phyloP scores from a whole-genome alignment of 306 rosid species.

The Urtica urens region DNA sequence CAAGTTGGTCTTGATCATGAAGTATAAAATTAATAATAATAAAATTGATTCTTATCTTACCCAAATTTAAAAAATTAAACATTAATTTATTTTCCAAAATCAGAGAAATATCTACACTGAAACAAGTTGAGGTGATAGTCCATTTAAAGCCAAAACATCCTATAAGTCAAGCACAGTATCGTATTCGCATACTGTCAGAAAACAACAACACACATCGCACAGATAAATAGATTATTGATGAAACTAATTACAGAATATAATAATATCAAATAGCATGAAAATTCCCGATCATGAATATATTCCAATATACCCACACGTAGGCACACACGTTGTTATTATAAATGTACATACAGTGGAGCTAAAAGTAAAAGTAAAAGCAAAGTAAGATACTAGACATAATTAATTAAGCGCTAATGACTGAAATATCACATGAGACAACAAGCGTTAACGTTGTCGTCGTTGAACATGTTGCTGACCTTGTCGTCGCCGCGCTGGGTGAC shows the following conservation, averaged over 20 bases:
- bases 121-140: not conserved
- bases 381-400: not conserved
- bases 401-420: too few species aligned
- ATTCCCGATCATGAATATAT: too few species aligned
- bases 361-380: not conserved
- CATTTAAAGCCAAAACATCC: not conserved
- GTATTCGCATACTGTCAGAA: not conserved
- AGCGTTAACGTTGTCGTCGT: slow-evolving; percentile 85
- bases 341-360: too few species aligned
- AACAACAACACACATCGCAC: slow-evolving; percentile 2
- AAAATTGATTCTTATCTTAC: too few species aligned
- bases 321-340: too few species aligned
- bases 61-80: too few species aligned
- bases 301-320: too few species aligned
- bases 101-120: too few species aligned
- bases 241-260: not conserved
- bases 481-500: slow-evolving; percentile 74
- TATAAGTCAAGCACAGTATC: not conserved
- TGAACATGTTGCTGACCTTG: slow-evolving; percentile 87
- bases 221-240: not conserved
- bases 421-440: slow-evolving; percentile 79
- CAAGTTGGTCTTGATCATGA: too few species aligned
- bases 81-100: too few species aligned
- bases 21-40: too few species aligned
- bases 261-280: too few species aligned